phyloP scores from a whole-genome alignment of 345 rosid species.

The Litchi chinensis region DNA sequence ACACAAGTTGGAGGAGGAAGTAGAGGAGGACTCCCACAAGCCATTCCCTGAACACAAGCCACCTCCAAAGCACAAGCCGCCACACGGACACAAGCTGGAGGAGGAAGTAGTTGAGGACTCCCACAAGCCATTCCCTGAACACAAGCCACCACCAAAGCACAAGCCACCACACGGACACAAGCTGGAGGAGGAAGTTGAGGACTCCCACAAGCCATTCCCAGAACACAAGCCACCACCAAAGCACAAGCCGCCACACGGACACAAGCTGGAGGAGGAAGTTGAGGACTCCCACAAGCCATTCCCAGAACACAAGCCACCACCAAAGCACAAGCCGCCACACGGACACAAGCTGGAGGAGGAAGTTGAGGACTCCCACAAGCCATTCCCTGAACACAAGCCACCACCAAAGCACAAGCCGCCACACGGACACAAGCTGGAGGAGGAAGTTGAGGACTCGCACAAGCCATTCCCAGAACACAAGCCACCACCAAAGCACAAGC shows the following conservation, averaged over 20 bases:
- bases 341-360: too few relatives aligned
- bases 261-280: too few relatives aligned
- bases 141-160: constrained; percentile 5
- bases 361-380: too few relatives aligned
- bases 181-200: too few relatives aligned
- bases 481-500: constrained; percentile 25
- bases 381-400: too few relatives aligned
- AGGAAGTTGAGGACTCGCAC: constrained; percentile 21
- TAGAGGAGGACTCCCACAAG: constrained; percentile 16
- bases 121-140: background rate
- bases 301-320: background rate
- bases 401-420: constrained; percentile 23
- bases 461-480: constrained; percentile 15
- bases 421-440: constrained; percentile 7
- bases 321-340: too few relatives aligned
- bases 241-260: too few relatives aligned
- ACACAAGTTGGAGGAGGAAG: constrained; percentile 25
- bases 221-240: too few relatives aligned
- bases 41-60: background rate
- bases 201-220: too few relatives aligned
- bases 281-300: background rate
- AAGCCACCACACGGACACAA: background rate
- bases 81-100: constrained; percentile 9
- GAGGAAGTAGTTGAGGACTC: constrained; percentile 26
- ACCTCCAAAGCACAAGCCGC: constrained; percentile 14